Base-by-base conservation (phyloP, 371 early-diverging fungal species). In the Mucor velutinosus region DNA sequence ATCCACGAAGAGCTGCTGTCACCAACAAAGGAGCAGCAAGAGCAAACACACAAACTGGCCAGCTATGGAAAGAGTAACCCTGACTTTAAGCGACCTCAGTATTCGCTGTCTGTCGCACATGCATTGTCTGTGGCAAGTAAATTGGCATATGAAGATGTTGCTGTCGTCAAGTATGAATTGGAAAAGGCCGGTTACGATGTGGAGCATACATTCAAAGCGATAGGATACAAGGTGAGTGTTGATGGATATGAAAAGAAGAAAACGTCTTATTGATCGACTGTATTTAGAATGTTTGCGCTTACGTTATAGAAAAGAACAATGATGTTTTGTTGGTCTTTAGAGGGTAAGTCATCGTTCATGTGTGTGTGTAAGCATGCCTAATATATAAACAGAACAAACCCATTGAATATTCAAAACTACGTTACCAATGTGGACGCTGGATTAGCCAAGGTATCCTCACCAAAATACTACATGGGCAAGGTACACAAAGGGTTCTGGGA, bases 321-420 rank as follows among this genome's bases (percentile, higher is more conserved):
- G 81, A 82, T n/a, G 77, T 86, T 27, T 58, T 86, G 12, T 65
- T 86, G 0, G 85, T 86, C 4, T 86, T 86, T 62, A 78, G 87
- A 66, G 87, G 80, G 71, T 76, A 72, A 37, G 29, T 15, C 15
- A 14, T 55, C n/a, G 27, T 33, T 8, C 17, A 57, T 64, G 5
- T 68, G 2, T 8, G 25, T 27, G 35, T 7, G 30, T 32, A 27
- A 29, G 7, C 21, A 47, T 19, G 23, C 7, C 33, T 30, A 17
- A 58, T 25, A 3, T 3, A 23, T 47, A 8, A 11, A 8, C 45
- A 76, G 85, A n/a, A 86, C 87, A 8, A 85, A 86, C 62, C 87
- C 87, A n/a, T 67, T 86, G 32, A 86, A 86, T 61, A 81, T 86
- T 33, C 87, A 86, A 68, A 82, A 86, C 51, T 85, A 80, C 61